Evolutionary conservation across 208 protist species (phyloP), one percentile per base, ranked within the genome.

Genomic region (Trypanosoma caninum): DNA sequence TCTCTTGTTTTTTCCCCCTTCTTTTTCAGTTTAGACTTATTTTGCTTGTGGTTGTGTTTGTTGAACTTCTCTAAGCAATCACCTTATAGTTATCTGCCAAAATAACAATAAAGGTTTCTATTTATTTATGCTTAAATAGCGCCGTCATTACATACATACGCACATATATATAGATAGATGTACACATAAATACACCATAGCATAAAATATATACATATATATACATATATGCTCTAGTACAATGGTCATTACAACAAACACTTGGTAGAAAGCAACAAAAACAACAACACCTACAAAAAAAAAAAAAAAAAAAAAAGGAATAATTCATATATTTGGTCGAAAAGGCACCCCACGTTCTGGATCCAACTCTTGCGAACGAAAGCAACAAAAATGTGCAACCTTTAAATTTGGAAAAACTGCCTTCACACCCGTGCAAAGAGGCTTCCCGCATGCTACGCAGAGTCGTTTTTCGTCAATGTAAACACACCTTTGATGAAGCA

Each of bases 321-420:
- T 7, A 13, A 38, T n/a, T 51, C 44, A 55, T 3, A 46, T 35
- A 35, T 57, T 22, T 18, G 27, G 20, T 27, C 56, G 44, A 51
- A 70, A 70, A 6, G 75, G 72, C 16, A 80, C 70, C 0, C 72
- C 79, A 38, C 82, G 78, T 63, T 84, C 82, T 1, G 82, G 82
- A 40, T 88, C 82, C 10, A 80, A 27, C 9, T 55, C 42, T 18
- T 16, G 30, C 22, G 78, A 62, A n/a, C 55, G 55, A 41, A 72
- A 65, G 54, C 82, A 88, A 34, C 73, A 63, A 59, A 80, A 77
- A 57, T 88, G 82, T 33, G 58, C 59, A 3, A 72, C 59, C 52
- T 84, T 88, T 25, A 88, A 46, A 53, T 88, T 81, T 0, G 82
- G 82, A 55, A 80, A 84, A 22, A 88, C 75, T 10, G 66, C 77